Percentiles rank a stretch among this genome's conserved stretches.
phyloP scores from a whole-genome alignment of 2,329 filamentous ascomycete genomes.

The Pseudocercospora musae region DNA sequence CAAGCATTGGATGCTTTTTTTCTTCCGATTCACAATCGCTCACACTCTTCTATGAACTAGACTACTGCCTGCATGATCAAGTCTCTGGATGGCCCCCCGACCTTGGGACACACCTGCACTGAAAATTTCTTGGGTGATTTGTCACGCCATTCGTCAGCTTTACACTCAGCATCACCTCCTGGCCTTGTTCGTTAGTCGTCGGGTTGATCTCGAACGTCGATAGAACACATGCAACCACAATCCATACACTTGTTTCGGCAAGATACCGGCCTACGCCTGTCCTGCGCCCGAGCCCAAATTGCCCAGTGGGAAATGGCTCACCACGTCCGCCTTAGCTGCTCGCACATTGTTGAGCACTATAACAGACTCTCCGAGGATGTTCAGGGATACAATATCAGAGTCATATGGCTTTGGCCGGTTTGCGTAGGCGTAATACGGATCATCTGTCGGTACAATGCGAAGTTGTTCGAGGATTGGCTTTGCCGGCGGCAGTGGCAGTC shows the following conservation, averaged over 20 bases:
- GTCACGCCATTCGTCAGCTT: conserved; percentile 16
- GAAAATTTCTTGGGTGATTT: conserved; percentile 13
- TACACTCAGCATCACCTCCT: conserved; percentile 9
- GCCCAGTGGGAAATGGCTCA: conserved; percentile 45
- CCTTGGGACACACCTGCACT: conserved; percentile 11
- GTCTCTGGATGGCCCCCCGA: neutral
- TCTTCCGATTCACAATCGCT: too few species aligned
- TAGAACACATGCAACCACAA: conserved; percentile 10
- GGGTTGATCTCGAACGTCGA: conserved; percentile 13
- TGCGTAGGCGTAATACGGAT: conserved; percentile 26
- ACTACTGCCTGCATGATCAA: neutral
- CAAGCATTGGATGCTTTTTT: too few species aligned
- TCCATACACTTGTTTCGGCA: conserved; percentile 13
- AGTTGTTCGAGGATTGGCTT: conserved; percentile 28
- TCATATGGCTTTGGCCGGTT: conserved; percentile 20
- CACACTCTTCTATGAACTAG: neutral
- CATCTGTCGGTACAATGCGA: conserved; percentile 22
- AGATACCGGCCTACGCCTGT: conserved; percentile 18
- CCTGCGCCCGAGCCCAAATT: conserved; percentile 20
- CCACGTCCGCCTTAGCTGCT: conserved; percentile 39
- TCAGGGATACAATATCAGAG: conserved; percentile 39
- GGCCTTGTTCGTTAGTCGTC: conserved; percentile 6
- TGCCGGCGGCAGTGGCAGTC: conserved; percentile 21
- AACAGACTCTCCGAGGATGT: conserved; percentile 42
- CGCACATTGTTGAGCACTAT: conserved; percentile 41